phyloP scores from a whole-genome alignment of 83 land plant species.

The Isoetes engelmannii region DNA sequence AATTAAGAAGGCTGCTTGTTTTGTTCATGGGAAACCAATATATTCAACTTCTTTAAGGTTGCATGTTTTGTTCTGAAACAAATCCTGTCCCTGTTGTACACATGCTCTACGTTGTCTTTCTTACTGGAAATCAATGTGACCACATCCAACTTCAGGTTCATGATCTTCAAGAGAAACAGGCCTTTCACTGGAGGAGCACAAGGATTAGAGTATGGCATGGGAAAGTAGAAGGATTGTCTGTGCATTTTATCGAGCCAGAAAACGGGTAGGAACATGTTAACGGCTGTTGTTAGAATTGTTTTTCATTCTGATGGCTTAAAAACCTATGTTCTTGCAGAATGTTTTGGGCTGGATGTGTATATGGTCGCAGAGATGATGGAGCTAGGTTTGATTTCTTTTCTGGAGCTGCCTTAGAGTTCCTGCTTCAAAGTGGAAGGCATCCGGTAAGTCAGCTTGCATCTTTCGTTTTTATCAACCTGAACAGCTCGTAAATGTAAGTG shows the following conservation, averaged over 20 bases:
- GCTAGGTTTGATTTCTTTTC: constrained; percentile 78
- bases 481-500: no score
- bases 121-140: no score
- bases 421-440: constrained; percentile 59
- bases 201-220: constrained; percentile 81
- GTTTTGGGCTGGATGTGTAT: constrained; percentile 72
- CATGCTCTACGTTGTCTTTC: no score
- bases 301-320: neutral
- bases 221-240: constrained; percentile 76
- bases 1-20: no score
- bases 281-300: neutral
- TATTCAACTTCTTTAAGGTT: no score
- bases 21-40: no score
- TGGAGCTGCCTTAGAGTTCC: constrained; percentile 72
- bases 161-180: constrained; percentile 37
- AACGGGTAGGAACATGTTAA: constrained; percentile 54
- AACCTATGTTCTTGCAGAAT: constrained; percentile 39
- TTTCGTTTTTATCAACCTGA: neutral
- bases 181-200: constrained; percentile 56
- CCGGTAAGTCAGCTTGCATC: constrained; percentile 48
- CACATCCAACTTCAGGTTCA: constrained; percentile 36
- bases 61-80: no score
- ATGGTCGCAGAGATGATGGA: constrained; percentile 72
- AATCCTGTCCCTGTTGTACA: no score
- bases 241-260: constrained; percentile 74